Percentiles rank a stretch among this genome's conserved stretches.
These are phyloP conservation scores for Thelephora ganbajun DNA, from an alignment of 768 basidiomycete species.

Conservation along the genomic window DNA sequence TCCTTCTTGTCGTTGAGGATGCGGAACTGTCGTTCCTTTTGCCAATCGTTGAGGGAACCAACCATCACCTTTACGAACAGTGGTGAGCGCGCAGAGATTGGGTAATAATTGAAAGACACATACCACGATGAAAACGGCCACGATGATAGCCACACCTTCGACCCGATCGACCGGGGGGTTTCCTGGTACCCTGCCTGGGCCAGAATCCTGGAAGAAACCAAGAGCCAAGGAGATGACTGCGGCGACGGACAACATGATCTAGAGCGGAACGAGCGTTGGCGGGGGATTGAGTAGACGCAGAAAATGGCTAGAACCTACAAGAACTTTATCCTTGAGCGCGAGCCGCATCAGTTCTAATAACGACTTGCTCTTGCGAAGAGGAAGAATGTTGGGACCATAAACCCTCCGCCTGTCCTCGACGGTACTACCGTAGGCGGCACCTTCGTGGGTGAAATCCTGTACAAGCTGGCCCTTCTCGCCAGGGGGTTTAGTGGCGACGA, in stretches of 20 bases:
- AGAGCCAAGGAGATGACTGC: conserved; percentile 80
- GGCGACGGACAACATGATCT: conserved; percentile 76
- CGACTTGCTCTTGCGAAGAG: conserved; percentile 52
- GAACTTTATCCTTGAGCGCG: conserved; percentile 81
- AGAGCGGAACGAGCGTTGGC: conserved; percentile 2
- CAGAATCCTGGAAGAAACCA: conserved; percentile 84
- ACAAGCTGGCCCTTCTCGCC: too few species aligned
- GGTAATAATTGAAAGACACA: conserved; percentile 30
- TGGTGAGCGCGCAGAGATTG: conserved; percentile 18
- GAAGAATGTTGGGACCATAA: conserved; percentile 68
- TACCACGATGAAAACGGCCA: conserved; percentile 54
- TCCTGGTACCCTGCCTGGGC: conserved; percentile 32
- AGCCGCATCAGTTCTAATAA: conserved; percentile 72
- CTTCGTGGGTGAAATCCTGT: too few species aligned
- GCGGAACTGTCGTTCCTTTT: conserved; percentile 95
- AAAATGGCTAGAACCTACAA: conserved; percentile 33
- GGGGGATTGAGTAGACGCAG: not conserved
- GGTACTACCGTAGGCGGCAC: conserved; percentile 8
- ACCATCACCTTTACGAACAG: conserved; percentile 51
- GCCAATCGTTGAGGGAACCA: conserved; percentile 94
- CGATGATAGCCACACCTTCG: conserved; percentile 68
- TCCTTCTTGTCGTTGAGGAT: conserved; percentile 90
- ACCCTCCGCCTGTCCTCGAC: conserved; percentile 49
- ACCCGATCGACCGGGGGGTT: conserved; percentile 86
- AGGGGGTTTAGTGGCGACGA: too few species aligned